A percentile compares a stretch with the other conserved stretches of the same genome.
phyloP scores from a whole-genome alignment of 2,329 filamentous ascomycete genomes.

The Lasiodiplodia hormozganensis region DNA sequence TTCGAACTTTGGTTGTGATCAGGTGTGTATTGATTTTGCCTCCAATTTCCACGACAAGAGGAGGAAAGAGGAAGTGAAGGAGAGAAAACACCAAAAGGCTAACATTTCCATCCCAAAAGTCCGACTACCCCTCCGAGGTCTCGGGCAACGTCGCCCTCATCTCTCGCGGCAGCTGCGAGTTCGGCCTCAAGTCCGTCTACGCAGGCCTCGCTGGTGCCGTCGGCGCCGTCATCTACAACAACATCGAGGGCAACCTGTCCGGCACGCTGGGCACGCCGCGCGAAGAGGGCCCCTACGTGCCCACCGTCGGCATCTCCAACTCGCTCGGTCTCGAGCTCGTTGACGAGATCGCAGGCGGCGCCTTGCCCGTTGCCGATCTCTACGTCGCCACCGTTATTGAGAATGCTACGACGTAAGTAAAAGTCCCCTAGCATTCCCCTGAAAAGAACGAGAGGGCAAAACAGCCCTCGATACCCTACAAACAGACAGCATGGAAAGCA shows the following conservation, averaged over 20 bases:
- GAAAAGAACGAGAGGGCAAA: background rate
- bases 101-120: background rate
- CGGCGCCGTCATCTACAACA: constrained; percentile 76
- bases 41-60: background rate
- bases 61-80: background rate
- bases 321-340: constrained; percentile 64
- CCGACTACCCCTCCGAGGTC: constrained; percentile 65
- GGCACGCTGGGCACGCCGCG: constrained; percentile 66
- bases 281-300: constrained; percentile 60
- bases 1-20: constrained; percentile 41
- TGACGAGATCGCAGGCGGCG: constrained; percentile 57
- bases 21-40: constrained; percentile 34
- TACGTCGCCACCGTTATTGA: constrained; percentile 52
- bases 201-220: constrained; percentile 72
- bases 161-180: constrained; percentile 70
- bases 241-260: constrained; percentile 64
- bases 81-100: background rate
- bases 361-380: constrained; percentile 41
- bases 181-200: constrained; percentile 70
- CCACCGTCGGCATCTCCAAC: constrained; percentile 71
- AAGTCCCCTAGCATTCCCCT: constrained; percentile 28
- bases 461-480: background rate
- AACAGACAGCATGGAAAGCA: background rate
- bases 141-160: constrained; percentile 72
- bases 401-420: constrained; percentile 54